These are phyloP conservation scores for Tulasnella sp. DNA, from an alignment of 768 basidiomycete species.

Conservation along the genomic window DNA sequence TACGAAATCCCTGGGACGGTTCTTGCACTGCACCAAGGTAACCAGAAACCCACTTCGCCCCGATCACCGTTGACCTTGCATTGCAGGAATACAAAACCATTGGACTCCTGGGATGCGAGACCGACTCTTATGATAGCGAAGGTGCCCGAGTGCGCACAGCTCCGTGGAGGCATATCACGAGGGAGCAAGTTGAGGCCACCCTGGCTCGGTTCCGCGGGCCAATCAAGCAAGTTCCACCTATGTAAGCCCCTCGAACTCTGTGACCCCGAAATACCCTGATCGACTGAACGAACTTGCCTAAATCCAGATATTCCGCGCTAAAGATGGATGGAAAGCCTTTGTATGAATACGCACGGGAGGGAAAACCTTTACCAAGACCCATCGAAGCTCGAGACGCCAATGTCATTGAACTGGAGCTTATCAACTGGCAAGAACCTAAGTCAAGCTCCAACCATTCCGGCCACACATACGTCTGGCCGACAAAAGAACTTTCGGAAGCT, in stretches of 20 bases:
- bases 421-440: slow-evolving; percentile 51
- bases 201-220: slow-evolving; percentile 74
- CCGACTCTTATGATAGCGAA: slow-evolving; percentile 89
- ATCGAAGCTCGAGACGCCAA: slow-evolving; percentile 80
- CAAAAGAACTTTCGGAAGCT: slow-evolving; percentile 55
- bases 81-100: slow-evolving; percentile 83
- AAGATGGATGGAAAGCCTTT: slow-evolving; percentile 97
- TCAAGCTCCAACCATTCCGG: slow-evolving; percentile 37
- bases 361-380: slow-evolving; percentile 87
- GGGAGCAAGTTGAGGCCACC: slow-evolving; percentile 58
- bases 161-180: slow-evolving; percentile 77
- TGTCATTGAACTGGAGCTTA: slow-evolving; percentile 69
- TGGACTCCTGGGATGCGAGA: slow-evolving; percentile 87
- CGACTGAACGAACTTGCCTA: not conserved
- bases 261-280: not conserved
- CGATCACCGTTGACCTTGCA: slow-evolving; percentile 19
- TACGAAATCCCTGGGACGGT: slow-evolving; percentile 76
- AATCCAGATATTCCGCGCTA: slow-evolving; percentile 81
- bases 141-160: slow-evolving; percentile 71
- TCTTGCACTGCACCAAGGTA: slow-evolving; percentile 87
- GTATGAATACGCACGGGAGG: slow-evolving; percentile 90
- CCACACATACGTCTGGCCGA: slow-evolving; percentile 74
- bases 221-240: slow-evolving; percentile 85
- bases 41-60: slow-evolving; percentile 19
- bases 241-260: slow-evolving; percentile 43